A percentile compares a stretch with the other conserved stretches of the same genome.
phyloP scores from a whole-genome alignment of 805 yeast species.

The Millerozyma acaciae region DNA sequence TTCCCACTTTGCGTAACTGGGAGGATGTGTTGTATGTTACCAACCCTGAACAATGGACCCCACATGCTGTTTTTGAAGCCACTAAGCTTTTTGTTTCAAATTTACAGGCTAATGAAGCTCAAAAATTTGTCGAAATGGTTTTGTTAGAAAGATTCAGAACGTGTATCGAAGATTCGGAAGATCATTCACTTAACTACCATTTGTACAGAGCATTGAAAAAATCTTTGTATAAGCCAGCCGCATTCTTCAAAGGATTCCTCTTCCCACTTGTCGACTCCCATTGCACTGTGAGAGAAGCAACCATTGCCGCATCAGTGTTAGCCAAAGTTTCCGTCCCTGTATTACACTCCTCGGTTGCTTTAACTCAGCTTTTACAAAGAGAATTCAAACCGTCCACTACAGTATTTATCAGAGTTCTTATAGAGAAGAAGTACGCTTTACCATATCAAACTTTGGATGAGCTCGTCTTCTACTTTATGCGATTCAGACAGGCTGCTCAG shows the following conservation, averaged over 20 bases:
- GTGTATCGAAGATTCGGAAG: slow-evolving; percentile 68
- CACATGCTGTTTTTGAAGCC: slow-evolving; percentile 92
- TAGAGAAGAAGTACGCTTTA: slow-evolving; percentile 93
- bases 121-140: slow-evolving; percentile 68
- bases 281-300: slow-evolving; percentile 89
- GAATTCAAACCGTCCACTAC: slow-evolving; percentile 88
- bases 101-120: slow-evolving; percentile 82
- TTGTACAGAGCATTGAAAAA: slow-evolving; percentile 88
- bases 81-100: slow-evolving; percentile 91
- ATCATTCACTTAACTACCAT: slow-evolving; percentile 84
- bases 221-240: slow-evolving; percentile 93
- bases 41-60: slow-evolving; percentile 90
- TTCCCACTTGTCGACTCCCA: slow-evolving; percentile 88
- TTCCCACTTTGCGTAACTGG: slow-evolving; percentile 93
- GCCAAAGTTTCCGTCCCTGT: slow-evolving; percentile 90
- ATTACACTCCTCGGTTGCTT: slow-evolving; percentile 93
- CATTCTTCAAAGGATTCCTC: slow-evolving; percentile 93
- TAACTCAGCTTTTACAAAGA: slow-evolving; percentile 72
- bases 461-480: slow-evolving; percentile 88
- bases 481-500: slow-evolving; percentile 66
- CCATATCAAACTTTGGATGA: slow-evolving; percentile 97
- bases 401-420: slow-evolving; percentile 80
- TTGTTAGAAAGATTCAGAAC: slow-evolving; percentile 68
- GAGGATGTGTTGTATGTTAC: slow-evolving; percentile 91
- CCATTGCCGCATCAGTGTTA: slow-evolving; percentile 89